phyloP scores from a whole-genome alignment of 106 monocot species.

The Iris macrosiphon region DNA sequence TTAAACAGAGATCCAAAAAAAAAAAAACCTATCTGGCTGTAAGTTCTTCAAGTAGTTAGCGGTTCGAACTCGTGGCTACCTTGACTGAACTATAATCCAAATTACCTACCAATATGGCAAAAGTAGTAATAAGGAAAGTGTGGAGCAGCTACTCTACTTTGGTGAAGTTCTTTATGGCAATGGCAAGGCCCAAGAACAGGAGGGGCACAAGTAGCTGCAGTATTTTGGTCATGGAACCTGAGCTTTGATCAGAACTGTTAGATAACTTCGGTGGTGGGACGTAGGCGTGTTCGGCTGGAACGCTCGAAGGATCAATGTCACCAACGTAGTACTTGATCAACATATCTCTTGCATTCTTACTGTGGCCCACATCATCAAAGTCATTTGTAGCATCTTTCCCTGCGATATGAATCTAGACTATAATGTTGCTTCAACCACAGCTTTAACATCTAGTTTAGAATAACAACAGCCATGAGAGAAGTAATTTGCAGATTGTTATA shows the following conservation, averaged over 20 bases:
- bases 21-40: too few species aligned
- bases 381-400: conserved; percentile 42
- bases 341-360: conserved; percentile 28
- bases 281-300: neutral
- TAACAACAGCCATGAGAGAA: too few species aligned
- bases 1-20: too few species aligned
- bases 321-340: conserved; percentile 31
- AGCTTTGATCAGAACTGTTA: neutral
- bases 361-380: conserved; percentile 47
- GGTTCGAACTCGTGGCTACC: too few species aligned
- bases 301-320: conserved; percentile 20
- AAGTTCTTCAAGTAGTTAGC: too few species aligned
- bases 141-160: conserved; percentile 28
- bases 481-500: neutral
- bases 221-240: conserved; percentile 28
- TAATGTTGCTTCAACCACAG: too few species aligned
- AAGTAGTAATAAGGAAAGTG: too few species aligned
- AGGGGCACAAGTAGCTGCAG: conserved; percentile 45
- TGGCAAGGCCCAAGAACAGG: conserved; percentile 34
- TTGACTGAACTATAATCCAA: too few species aligned
- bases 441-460: too few species aligned
- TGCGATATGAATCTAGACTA: too few species aligned
- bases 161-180: conserved; percentile 28
- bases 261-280: neutral
- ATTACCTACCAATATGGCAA: too few species aligned